A percentile compares a stretch with the other conserved stretches of the same genome.
These are phyloP conservation scores for Phaeotremella fagi DNA, from an alignment of 768 basidiomycete species.

Conservation along the genomic window DNA sequence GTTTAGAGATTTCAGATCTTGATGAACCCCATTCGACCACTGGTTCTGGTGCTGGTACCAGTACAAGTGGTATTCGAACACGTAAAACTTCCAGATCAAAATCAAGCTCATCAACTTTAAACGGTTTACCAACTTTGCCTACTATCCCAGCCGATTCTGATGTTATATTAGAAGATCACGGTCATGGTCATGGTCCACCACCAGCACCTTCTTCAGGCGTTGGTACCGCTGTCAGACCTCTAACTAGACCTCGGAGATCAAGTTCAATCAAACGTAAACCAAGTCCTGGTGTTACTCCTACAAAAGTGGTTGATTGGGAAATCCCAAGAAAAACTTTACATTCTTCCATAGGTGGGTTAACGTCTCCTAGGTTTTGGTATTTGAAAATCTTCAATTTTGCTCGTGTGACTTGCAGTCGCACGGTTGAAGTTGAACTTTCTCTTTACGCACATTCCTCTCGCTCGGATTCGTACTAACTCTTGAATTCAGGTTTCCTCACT, in stretches of 20 bases:
- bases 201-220: slow-evolving; percentile 18
- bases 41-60: too few relatives aligned
- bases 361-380: slow-evolving; percentile 6
- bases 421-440: background rate
- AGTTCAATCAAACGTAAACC: slow-evolving; percentile 38
- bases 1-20: slow-evolving; percentile 4
- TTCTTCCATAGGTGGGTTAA: slow-evolving; percentile 72
- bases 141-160: slow-evolving; percentile 27
- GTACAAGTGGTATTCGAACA: background rate
- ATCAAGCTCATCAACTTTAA: background rate
- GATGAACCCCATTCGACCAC: too few relatives aligned
- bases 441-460: background rate
- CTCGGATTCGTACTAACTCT: background rate
- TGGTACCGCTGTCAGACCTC: slow-evolving; percentile 4
- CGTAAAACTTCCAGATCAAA: background rate
- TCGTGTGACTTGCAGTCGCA: background rate
- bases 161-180: background rate
- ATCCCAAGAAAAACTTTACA: slow-evolving; percentile 83
- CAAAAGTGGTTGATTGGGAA: slow-evolving; percentile 67
- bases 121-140: slow-evolving; percentile 23
- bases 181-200: slow-evolving; percentile 27
- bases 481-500: slow-evolving; percentile 59
- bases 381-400: too few relatives aligned
- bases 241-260: slow-evolving; percentile 25
- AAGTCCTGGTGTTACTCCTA: slow-evolving; percentile 34